A percentile compares a stretch with the other conserved stretches of the same genome.
phyloP scores from a whole-genome alignment of 768 basidiomycete species.

The Suillus fuscotomentosus region DNA sequence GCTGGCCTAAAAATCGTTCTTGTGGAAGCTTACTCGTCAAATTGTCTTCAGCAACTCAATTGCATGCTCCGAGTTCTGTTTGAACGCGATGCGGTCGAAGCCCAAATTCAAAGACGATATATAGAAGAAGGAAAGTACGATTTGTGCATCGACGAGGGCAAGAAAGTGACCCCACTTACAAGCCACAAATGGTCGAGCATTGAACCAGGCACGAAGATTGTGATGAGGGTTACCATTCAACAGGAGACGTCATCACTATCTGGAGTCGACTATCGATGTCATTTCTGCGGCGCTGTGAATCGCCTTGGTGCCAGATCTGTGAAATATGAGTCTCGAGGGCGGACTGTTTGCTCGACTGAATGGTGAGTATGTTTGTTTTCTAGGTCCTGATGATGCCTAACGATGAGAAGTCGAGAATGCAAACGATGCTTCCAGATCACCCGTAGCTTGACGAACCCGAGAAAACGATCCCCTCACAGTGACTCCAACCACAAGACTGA shows the following conservation, averaged over 20 bases:
- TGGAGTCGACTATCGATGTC: constrained; percentile 16
- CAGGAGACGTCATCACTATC: constrained; percentile 1
- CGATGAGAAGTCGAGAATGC: constrained; percentile 19
- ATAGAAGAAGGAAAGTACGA: constrained; percentile 24
- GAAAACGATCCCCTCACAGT: too few relatives aligned
- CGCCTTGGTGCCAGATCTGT: constrained; percentile 1
- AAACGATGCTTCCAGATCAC: constrained; percentile 25
- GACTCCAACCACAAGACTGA: too few relatives aligned
- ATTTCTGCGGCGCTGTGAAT: constrained; percentile 10
- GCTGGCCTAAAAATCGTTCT: not conserved
- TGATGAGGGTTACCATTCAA: constrained; percentile 24
- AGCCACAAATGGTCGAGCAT: constrained; percentile 22
- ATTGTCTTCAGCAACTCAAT: not conserved
- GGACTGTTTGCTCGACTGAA: constrained; percentile 20
- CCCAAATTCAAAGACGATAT: constrained; percentile 16
- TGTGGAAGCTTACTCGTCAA: not conserved
- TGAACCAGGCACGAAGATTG: constrained; percentile 22
- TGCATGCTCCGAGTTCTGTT: constrained; percentile 18
- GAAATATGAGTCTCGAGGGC: not conserved
- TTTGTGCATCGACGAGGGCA: constrained; percentile 22
- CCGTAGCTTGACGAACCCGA: not conserved
- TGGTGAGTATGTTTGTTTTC: constrained; percentile 14
- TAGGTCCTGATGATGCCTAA: not conserved
- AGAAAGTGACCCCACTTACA: constrained; percentile 21
- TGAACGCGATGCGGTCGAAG: constrained; percentile 14